phyloP scores from a whole-genome alignment of 2,329 filamentous ascomycete genomes.

The Colletotrichum lini region DNA sequence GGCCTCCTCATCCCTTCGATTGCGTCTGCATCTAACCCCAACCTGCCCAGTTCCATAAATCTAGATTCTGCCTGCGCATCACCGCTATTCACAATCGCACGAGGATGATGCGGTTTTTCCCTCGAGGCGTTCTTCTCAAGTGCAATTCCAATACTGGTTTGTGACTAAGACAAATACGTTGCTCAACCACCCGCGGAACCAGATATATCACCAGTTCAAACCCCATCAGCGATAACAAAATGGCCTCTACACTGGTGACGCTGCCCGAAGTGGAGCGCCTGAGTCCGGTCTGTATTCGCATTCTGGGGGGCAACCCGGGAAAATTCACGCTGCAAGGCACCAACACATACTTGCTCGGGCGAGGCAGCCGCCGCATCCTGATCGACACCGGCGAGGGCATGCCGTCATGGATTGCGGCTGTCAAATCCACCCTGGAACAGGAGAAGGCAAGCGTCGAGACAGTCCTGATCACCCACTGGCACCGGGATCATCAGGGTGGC shows the following conservation, averaged over 20 bases:
- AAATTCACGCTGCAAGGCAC: slow-evolving; percentile 86
- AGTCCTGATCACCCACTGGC: slow-evolving; percentile 91
- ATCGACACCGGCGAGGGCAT: slow-evolving; percentile 92
- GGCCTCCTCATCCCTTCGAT: slow-evolving; percentile 21
- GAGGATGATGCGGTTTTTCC: slow-evolving; percentile 26
- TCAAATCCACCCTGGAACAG: slow-evolving; percentile 75
- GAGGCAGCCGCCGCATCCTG: slow-evolving; percentile 79
- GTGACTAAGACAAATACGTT: slow-evolving; percentile 24
- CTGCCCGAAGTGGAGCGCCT: slow-evolving; percentile 84
- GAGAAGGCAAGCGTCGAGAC: slow-evolving; percentile 79
- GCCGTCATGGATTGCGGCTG: slow-evolving; percentile 77
- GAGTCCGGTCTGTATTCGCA: slow-evolving; percentile 83
- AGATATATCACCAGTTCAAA: neutral
- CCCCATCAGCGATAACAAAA: slow-evolving; percentile 52
- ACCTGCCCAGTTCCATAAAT: neutral
- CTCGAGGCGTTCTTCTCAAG: neutral
- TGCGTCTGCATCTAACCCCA: slow-evolving; percentile 24
- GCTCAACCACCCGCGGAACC: neutral
- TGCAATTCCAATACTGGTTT: slow-evolving; percentile 2
- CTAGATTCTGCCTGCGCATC: slow-evolving; percentile 3
- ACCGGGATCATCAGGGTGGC: slow-evolving; percentile 87
- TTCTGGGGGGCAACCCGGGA: slow-evolving; percentile 91
- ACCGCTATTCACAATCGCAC: neutral
- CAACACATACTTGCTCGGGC: slow-evolving; percentile 94
- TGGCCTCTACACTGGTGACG: slow-evolving; percentile 73